Conservation (phyloP, 2,329 filamentous ascomycete species). For the Monosporascus sp. region DNA sequence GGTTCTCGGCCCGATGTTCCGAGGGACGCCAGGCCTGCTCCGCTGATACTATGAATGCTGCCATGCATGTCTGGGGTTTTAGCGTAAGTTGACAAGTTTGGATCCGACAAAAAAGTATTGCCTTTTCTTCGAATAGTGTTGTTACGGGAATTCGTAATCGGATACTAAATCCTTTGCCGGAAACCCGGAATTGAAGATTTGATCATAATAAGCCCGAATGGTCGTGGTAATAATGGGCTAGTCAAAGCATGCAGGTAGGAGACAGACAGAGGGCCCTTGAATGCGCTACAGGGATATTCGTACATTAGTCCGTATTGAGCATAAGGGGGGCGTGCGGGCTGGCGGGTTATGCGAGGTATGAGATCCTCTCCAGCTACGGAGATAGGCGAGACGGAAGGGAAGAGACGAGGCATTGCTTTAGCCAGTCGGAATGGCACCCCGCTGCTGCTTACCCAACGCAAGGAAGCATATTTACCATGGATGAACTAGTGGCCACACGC, state of each 20-base stretch:
- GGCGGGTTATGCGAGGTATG: not conserved
- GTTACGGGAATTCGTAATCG: not conserved
- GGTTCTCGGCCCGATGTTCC: not conserved
- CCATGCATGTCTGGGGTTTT: not conserved
- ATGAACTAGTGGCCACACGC: not conserved
- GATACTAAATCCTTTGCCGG: not conserved
- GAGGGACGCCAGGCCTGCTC: not conserved
- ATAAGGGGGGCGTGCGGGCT: not conserved
- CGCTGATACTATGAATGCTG: not conserved
- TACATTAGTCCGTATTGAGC: not conserved
- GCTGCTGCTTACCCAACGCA: not conserved
- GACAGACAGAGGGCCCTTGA: not conserved
- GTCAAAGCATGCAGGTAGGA: not conserved
- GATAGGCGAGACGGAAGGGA: conserved; percentile 1
- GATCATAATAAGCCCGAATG: not conserved
- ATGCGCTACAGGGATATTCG: not conserved
- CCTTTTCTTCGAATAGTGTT: not conserved
- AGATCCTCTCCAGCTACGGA: not conserved
- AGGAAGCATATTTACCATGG: no score
- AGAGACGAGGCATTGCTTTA: not conserved
- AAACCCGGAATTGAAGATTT: not conserved
- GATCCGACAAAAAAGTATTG: not conserved
- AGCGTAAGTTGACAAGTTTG: no score
- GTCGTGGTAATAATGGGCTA: not conserved
- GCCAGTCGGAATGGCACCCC: not conserved